These are phyloP conservation scores for Populus tomentosa DNA, from an alignment of 441 rosid species.

Conservation along the genomic window DNA sequence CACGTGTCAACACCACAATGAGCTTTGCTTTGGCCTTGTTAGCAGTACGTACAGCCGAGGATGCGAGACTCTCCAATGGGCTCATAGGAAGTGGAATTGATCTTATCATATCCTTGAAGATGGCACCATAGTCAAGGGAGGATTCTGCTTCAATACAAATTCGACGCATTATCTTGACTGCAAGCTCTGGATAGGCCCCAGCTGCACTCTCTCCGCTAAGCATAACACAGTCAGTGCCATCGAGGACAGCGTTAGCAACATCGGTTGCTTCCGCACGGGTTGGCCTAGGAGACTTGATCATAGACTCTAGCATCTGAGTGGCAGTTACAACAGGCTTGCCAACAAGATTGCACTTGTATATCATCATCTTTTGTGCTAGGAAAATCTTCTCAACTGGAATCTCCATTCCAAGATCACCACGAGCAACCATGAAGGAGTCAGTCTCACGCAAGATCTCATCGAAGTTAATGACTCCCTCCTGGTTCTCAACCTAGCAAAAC, in stretches of 20 bases:
- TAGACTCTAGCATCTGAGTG: conserved; percentile 95
- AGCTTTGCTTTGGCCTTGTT: conserved; percentile 87
- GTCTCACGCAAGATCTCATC: conserved; percentile 92
- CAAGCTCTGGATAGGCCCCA: conserved; percentile 82
- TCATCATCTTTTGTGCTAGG: conserved; percentile 95
- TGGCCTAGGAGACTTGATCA: conserved; percentile 95
- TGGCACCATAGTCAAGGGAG: conserved; percentile 73
- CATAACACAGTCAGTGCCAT: conserved; percentile 95
- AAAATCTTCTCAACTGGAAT: conserved; percentile 96
- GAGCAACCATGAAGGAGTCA: conserved; percentile 93
- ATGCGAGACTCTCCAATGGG: conserved; percentile 91
- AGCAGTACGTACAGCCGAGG: conserved; percentile 88
- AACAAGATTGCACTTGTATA: conserved; percentile 86
- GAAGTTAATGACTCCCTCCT: conserved; percentile 88
- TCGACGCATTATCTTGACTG: conserved; percentile 84
- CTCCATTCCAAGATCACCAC: conserved; percentile 98
- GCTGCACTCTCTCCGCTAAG: conserved; percentile 96
- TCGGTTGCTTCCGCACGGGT: conserved; percentile 97
- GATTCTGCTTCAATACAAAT: conserved; percentile 89
- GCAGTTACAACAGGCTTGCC: conserved; percentile 97
- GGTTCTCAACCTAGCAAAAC: conserved; percentile 70
- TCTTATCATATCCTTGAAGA: conserved; percentile 85
- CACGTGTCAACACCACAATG: conserved; percentile 82
- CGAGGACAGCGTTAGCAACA: conserved; percentile 92
- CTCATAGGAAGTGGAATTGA: conserved; percentile 94